A percentile compares a stretch with the other conserved stretches of the same genome.
Evolutionary conservation across 1,284 basidiomycete species (phyloP).

Genomic region (Thelephora terrestris): DNA sequence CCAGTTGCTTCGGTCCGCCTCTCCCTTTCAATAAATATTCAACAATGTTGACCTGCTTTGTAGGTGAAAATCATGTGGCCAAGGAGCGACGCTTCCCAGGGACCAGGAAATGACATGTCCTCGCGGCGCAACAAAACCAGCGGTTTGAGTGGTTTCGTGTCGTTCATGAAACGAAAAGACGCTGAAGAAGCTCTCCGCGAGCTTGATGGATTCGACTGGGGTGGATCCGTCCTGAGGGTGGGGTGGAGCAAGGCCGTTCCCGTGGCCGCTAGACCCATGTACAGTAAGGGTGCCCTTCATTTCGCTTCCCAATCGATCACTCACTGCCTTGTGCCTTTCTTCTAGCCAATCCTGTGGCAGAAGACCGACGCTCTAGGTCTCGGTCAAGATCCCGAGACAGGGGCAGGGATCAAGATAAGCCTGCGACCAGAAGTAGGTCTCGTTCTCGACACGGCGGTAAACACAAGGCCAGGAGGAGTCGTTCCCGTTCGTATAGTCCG

Average conservation of each 20-base stretch:
- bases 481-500: constrained; percentile 27
- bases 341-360: background rate
- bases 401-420: no score
- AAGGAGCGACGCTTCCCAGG: constrained; percentile 47
- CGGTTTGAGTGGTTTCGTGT: constrained; percentile 89
- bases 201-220: constrained; percentile 89
- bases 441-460: constrained; percentile 14
- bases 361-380: constrained; percentile 6
- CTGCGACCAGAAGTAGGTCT: constrained; percentile 34
- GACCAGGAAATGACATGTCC: constrained; percentile 69
- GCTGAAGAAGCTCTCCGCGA: constrained; percentile 83
- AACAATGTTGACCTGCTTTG: constrained; percentile 2
- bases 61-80: constrained; percentile 98
- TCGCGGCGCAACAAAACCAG: constrained; percentile 55
- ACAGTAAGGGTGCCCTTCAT: constrained; percentile 43
- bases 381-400: constrained; percentile 18
- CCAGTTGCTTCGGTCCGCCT: constrained; percentile 27
- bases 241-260: constrained; percentile 96
- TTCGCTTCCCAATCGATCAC: background rate
- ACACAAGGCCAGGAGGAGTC: constrained; percentile 19
- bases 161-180: constrained; percentile 87
- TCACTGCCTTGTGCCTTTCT: background rate
- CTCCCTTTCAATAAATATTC: background rate
- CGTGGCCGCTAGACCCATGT: constrained; percentile 68
- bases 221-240: constrained; percentile 72